These are phyloP conservation scores for Cenchrus fungigraminus DNA, from an alignment of 176 grass and related monocot genomes.

Conservation along the genomic window DNA sequence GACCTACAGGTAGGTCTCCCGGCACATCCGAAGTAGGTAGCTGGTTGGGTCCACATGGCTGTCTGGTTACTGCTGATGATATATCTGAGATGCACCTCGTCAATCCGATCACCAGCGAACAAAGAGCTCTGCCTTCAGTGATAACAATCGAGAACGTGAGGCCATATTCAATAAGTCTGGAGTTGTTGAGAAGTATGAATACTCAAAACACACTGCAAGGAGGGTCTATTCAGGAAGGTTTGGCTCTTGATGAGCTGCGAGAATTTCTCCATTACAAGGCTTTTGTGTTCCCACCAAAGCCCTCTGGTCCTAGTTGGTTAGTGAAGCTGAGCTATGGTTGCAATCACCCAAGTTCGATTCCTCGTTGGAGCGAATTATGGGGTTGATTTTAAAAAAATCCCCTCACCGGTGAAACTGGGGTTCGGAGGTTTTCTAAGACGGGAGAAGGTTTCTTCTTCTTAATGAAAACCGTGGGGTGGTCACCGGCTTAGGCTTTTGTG, in stretches of 20 bases:
- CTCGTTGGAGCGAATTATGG: no score
- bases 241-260: background rate
- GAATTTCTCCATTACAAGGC: background rate
- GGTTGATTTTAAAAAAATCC: no score
- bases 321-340: no score
- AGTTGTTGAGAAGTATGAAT: background rate
- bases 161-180: conserved; percentile 4
- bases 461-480: no score
- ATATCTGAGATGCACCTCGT: background rate
- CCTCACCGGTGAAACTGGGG: no score
- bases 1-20: background rate
- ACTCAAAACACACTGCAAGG: background rate
- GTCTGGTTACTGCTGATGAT: background rate
- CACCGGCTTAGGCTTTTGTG: background rate
- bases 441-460: no score
- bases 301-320: no score
- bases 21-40: background rate
- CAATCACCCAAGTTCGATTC: no score
- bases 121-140: background rate
- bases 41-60: background rate
- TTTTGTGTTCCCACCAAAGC: background rate
- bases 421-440: no score
- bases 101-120: background rate
- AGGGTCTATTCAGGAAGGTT: background rate
- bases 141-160: background rate